These are phyloP conservation scores for Euphorbia pulcherrima DNA, from an alignment of 345 rosid genomes.

Conservation along the genomic window DNA sequence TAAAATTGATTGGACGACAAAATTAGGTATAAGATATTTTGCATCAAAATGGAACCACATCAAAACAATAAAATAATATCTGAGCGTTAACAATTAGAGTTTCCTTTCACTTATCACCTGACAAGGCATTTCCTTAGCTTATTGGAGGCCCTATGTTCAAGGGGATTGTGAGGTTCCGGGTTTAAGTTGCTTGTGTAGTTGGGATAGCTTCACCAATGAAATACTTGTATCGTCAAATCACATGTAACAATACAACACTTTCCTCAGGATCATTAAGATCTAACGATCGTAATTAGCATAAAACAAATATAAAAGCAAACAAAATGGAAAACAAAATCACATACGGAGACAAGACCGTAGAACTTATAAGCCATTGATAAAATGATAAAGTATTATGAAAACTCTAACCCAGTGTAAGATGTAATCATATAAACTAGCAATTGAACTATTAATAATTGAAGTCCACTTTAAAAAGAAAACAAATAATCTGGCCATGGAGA, in stretches of 20 bases:
- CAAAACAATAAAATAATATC: not conserved
- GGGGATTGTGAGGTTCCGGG: not conserved
- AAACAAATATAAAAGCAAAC: not conserved
- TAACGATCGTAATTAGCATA: not conserved
- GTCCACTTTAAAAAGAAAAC: constrained; percentile 1
- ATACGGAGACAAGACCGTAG: not conserved
- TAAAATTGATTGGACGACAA: not conserved
- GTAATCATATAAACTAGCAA: not conserved
- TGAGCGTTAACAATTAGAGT: not conserved
- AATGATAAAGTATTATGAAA: not conserved
- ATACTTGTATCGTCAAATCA: not conserved
- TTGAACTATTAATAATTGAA: not conserved
- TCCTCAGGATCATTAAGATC: not conserved
- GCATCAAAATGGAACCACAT: not conserved
- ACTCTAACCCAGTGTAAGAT: not conserved
- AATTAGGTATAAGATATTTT: not conserved
- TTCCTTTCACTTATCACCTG: not conserved
- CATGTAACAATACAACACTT: not conserved
- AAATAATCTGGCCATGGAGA: constrained; percentile 6
- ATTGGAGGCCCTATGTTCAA: not conserved
- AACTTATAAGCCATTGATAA: not conserved
- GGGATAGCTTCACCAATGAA: not conserved
- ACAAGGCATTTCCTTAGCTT: not conserved
- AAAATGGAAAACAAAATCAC: not conserved
- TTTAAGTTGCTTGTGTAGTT: not conserved